Conservation (phyloP, 2,329 filamentous ascomycete species). For the Curvularia hawaiiensis region DNA sequence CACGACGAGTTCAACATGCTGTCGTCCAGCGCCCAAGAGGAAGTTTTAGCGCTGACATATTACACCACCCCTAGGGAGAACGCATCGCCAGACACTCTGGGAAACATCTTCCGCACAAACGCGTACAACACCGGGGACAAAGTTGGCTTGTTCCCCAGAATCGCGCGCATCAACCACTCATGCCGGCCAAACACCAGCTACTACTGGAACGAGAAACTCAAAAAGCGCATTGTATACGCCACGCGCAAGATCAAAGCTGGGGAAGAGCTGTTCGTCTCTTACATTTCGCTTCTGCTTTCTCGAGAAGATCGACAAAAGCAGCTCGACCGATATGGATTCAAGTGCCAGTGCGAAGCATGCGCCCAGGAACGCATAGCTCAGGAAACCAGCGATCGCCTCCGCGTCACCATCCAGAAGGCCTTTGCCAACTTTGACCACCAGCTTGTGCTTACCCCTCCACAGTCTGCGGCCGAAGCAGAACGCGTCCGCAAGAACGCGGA, state of each 20-base stretch:
- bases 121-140: constrained; percentile 41
- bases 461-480: constrained; percentile 26
- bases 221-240: constrained; percentile 44
- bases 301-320: constrained; percentile 38
- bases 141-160: constrained; percentile 43
- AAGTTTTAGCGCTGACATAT: constrained; percentile 37
- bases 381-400: constrained; percentile 35
- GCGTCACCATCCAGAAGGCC: constrained; percentile 33
- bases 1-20: constrained; percentile 33
- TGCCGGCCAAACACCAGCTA: constrained; percentile 47
- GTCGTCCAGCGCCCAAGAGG: constrained; percentile 24
- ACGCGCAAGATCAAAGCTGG: constrained; percentile 45
- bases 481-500: constrained; percentile 35
- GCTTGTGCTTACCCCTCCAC: constrained; percentile 28
- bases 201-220: constrained; percentile 41
- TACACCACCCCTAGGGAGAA: constrained; percentile 27
- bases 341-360: constrained; percentile 47
- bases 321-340: constrained; percentile 45
- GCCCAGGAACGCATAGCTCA: constrained; percentile 23
- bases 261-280: constrained; percentile 49
- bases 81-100: constrained; percentile 28
- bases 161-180: constrained; percentile 46
- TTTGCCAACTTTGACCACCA: constrained; percentile 37
- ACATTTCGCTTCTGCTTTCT: constrained; percentile 43
- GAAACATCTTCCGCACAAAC: constrained; percentile 45